Conservation (phyloP, 192 early-diverging fungal species). For the Coemansia pectinata region DNA sequence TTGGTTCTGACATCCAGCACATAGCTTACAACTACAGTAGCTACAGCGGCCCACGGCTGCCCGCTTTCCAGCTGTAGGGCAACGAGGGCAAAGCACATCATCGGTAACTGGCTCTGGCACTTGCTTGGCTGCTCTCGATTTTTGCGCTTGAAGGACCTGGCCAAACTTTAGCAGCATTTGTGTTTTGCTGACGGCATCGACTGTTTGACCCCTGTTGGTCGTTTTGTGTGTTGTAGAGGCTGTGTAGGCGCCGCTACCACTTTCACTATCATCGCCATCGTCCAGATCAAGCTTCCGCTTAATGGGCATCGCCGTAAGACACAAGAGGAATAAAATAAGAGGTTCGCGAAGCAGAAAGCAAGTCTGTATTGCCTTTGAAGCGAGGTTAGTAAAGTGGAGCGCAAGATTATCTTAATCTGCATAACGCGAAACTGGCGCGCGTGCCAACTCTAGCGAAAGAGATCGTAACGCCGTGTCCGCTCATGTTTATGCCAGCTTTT, state of each 20-base stretch:
- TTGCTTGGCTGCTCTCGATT: constrained; percentile 10
- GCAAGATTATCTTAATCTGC: not conserved
- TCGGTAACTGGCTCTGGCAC: not conserved
- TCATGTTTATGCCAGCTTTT: not conserved
- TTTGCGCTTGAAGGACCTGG: constrained; percentile 28
- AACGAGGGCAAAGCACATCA: constrained; percentile 1
- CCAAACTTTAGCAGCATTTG: constrained; percentile 51
- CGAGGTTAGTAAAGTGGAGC: not conserved
- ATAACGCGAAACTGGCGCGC: not conserved
- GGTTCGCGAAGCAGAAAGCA: not conserved
- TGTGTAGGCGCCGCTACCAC: not conserved
- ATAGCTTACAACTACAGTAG: constrained; percentile 32
- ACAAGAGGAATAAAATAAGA: not conserved
- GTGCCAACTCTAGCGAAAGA: not conserved
- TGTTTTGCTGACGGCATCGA: constrained; percentile 20
- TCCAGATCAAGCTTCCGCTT: constrained; percentile 29
- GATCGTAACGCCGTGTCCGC: not conserved
- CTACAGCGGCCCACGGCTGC: constrained; percentile 8
- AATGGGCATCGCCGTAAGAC: constrained; percentile 14
- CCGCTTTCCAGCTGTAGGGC: constrained; percentile 16
- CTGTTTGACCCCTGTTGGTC: constrained; percentile 24
- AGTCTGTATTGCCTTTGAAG: not conserved
- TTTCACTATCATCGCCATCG: constrained; percentile 11
- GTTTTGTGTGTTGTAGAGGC: constrained; percentile 11
- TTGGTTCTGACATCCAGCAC: constrained; percentile 20